Percentiles rank a stretch among this genome's conserved stretches.
Evolutionary conservation across 768 basidiomycete species (phyloP).

Genomic region (Lactarius akahatsu): DNA sequence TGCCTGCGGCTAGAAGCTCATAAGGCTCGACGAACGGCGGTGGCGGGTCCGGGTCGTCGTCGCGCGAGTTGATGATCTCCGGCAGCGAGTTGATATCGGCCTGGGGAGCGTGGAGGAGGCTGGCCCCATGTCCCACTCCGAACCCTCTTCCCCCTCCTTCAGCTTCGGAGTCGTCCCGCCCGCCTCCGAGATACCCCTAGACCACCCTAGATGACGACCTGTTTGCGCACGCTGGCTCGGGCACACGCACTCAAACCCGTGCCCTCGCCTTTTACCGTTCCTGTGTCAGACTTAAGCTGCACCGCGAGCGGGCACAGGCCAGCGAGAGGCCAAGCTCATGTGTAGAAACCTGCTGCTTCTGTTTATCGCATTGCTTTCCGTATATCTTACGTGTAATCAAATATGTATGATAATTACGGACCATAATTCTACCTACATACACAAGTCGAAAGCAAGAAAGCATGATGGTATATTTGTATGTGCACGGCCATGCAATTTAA

Average conservation of each 20-base stretch:
- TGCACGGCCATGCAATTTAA: neutral
- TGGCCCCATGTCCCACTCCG: no score
- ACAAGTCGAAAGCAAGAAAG: neutral
- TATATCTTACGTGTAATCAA: slow-evolving; percentile 21
- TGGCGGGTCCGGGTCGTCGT: slow-evolving; percentile 15
- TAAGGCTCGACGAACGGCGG: slow-evolving; percentile 21
- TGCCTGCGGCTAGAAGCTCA: slow-evolving; percentile 14
- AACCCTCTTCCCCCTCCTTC: no score
- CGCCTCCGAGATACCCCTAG: no score
- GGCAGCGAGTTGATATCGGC: slow-evolving; percentile 24
- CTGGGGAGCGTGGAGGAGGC: no score
- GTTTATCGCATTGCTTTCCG: slow-evolving; percentile 9
- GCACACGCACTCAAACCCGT: no score
- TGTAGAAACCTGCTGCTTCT: slow-evolving; percentile 35
- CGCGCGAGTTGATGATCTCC: slow-evolving; percentile 26
- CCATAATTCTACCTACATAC: neutral
- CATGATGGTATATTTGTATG: neutral
- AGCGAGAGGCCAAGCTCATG: slow-evolving; percentile 46
- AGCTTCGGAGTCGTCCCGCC: no score
- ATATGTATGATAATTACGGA: slow-evolving; percentile 18
- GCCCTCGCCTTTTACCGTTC: no score
- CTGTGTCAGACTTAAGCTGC: no score
- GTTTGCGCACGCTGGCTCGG: no score
- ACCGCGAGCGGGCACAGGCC: no score
- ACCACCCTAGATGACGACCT: no score